Evolutionary conservation across 1,139 yeast genomes (phyloP), one percentile per base, ranked within the genome.

Genomic region (Candida sp.): DNA sequence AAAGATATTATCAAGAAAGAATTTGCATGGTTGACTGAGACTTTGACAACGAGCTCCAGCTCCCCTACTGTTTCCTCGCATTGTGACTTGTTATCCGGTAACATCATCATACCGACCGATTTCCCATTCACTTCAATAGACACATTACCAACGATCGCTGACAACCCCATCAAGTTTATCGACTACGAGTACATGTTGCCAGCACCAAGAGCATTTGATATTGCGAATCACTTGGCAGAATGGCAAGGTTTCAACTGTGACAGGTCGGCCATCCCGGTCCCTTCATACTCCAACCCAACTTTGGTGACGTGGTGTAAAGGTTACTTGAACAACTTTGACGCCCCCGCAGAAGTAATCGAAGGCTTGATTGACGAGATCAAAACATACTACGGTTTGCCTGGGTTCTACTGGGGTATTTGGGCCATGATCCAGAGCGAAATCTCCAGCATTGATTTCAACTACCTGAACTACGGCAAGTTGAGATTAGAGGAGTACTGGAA

Each of bases 331-430:
- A 66, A 74, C 39, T 55, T 58, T 5, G 46, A 66, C 39, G 75
- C 72, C 1, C 33, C 64, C 7, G 49, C 55, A 3, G 63, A 62
- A 25, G 65, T 64, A 44, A 64, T 77, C 1, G 58, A 63, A 27
- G 54, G 48, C 0, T 60, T 88, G 38, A 80, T 88, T 34, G 68
- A 73, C 23, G 93, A 88, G 65, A 77, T 88, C 26, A 69, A 74
- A 7, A 66, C 77, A 5, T 87, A 83, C 72, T 88, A 86, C 72
- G 96, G 96, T 0, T 71, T 88, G 69, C 96, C 96, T 0, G 96
- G 96, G 1, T 85, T 88, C 59, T 88, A 86, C 67, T 88, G 96
- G 96, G 94, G 94, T 3, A 77, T 88, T 11, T 89, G 96, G 96
- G 85, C 93, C 1, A 86, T 85, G 58, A 87, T 89, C 52, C 96